phyloP scores from a whole-genome alignment of 2,329 filamentous ascomycete genomes.

The Trichoderma sp. region DNA sequence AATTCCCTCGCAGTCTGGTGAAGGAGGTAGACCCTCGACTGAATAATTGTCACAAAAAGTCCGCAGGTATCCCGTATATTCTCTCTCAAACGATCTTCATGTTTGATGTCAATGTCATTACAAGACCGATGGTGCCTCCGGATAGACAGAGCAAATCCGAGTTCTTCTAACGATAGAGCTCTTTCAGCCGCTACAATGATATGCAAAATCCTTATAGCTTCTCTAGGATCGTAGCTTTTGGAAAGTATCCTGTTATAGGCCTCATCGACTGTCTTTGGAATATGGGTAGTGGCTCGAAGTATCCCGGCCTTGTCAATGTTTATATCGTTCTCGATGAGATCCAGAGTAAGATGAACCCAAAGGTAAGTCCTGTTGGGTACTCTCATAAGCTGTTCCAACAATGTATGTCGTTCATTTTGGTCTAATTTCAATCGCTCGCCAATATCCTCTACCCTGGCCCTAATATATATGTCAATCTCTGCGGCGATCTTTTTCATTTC shows the following conservation, averaged over 20 bases:
- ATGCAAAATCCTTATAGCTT: conserved; percentile 24
- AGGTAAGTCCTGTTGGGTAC: background rate
- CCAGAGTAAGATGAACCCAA: conserved; percentile 22
- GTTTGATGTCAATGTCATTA: conserved; percentile 1
- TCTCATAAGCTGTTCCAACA: background rate
- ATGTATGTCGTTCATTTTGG: background rate
- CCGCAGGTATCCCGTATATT: conserved; percentile 30
- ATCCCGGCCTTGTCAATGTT: background rate
- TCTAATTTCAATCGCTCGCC: background rate
- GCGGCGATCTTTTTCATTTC: background rate
- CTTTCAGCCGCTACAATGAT: conserved; percentile 26
- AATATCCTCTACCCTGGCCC: background rate
- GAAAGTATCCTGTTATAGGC: background rate
- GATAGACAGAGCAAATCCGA: conserved; percentile 24
- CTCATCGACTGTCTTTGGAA: background rate
- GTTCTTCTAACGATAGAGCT: conserved; percentile 27
- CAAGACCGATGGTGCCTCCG: conserved; percentile 9
- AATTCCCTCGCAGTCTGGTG: conserved; percentile 29
- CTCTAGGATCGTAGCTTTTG: conserved; percentile 17
- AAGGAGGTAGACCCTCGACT: conserved; percentile 25
- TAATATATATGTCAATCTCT: background rate
- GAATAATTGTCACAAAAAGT: conserved; percentile 29
- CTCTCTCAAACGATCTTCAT: conserved; percentile 13
- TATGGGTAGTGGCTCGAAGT: background rate
- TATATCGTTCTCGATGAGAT: background rate